These are phyloP conservation scores for Aquilaria agallochum DNA, from an alignment of 441 rosid genomes.

Conservation along the genomic window DNA sequence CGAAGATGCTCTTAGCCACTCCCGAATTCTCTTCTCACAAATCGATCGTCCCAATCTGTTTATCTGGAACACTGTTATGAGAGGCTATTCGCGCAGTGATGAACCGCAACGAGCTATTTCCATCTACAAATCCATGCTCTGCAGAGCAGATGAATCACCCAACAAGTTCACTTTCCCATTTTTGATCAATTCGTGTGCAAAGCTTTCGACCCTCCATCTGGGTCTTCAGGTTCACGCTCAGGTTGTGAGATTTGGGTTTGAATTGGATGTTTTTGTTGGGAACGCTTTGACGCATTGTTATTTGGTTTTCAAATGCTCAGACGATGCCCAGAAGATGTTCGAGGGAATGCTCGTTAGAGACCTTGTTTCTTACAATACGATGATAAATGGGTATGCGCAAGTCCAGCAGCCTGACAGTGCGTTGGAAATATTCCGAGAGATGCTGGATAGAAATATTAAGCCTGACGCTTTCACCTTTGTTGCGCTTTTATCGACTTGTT, in stretches of 20 bases:
- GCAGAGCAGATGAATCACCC: constrained; percentile 13
- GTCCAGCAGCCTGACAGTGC: constrained; percentile 18
- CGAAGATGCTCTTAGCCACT: constrained; percentile 16
- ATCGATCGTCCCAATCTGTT: constrained; percentile 24
- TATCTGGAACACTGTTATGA: constrained; percentile 31
- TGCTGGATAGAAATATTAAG: constrained; percentile 20
- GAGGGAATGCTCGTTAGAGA: constrained; percentile 30
- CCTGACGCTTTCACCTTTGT: constrained; percentile 39
- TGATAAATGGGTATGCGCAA: constrained; percentile 25
- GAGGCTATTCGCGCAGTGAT: constrained; percentile 30
- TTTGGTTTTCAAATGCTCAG: constrained; percentile 11
- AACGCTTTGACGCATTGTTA: constrained; percentile 27
- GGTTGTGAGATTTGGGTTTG: constrained; percentile 25
- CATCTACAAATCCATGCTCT: constrained; percentile 27
- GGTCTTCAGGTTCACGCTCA: constrained; percentile 31
- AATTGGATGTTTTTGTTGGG: constrained; percentile 24
- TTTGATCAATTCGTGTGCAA: constrained; percentile 26
- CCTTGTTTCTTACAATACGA: constrained; percentile 27
- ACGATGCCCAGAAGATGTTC: constrained; percentile 25
- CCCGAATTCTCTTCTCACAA: constrained; percentile 28
- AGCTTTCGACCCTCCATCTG: constrained; percentile 15
- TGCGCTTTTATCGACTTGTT: constrained; percentile 27
- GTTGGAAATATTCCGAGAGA: constrained; percentile 20
- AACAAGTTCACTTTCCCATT: constrained; percentile 38
- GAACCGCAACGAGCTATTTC: constrained; percentile 19